Evolutionary conservation across 768 basidiomycete genomes (phyloP), one percentile per base, ranked within the genome.

Genomic region (Gymnopilus junonius): DNA sequence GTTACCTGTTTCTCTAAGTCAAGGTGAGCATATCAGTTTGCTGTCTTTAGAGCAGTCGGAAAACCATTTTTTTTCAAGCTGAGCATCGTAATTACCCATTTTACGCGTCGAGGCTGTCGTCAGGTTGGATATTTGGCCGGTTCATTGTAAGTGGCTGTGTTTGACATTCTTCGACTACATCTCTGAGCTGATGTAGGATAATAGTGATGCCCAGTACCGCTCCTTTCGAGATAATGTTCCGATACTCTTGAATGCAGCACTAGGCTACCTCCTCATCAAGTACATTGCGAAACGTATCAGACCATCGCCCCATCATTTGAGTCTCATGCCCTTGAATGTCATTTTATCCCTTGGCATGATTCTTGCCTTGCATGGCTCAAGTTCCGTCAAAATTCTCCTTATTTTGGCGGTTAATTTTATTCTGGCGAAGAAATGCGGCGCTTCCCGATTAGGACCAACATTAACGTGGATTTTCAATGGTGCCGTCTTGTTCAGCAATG

Each of bases 181-280:
- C 45, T 34, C 58, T 60, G 34, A 64, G 55, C 25, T 63, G 53
- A 63, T 53, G 25, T 32, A 98, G 97, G 97, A 99, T 75, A 93
- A 91, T 71, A 94, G 93, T 65, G 97, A 99, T 70, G 79, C 83
- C 0, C 97, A 99, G 79, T 98, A 95, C 73, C 90, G 91, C 25
- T 84, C 88, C 3, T 97, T 99, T 75, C 86, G 97, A 39, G 81
- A 84, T 68, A 93, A 95, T 72, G 72, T 98, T 48, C 85, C 89
- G 5, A 74, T 88, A 5, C 83, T 99, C 4, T 69, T 81, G 17
- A 65, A 76, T 32, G 78, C 80, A 12, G 79, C 81, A 15, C 61
- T 76, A 27, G 68, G 82, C n/a, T 91, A 90, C 72, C 76, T 95
- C 20, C 64, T 75, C 23, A 65, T 85, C 55, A 90, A 90, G 69